Evolutionary conservation across 257 asterid genomes (phyloP).

Genomic region (Plantago ovata): DNA sequence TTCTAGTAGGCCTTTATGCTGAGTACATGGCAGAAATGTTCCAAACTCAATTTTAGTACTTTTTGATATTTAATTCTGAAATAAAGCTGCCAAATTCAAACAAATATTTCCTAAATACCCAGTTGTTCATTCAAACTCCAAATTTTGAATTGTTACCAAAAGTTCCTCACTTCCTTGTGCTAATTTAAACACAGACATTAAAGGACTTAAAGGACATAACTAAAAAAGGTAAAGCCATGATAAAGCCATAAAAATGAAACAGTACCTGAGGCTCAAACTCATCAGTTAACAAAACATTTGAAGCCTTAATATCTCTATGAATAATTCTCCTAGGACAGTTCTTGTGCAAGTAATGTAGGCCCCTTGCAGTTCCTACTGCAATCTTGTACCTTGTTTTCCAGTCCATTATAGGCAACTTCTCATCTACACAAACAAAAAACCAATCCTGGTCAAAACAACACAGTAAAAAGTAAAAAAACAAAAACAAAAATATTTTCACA

Average conservation of each 20-base stretch:
- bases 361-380: conserved; percentile 82
- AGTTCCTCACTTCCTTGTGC: not conserved
- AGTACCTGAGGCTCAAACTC: conserved; percentile 90
- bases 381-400: conserved; percentile 89
- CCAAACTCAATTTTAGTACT: too few species aligned
- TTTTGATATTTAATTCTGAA: too few species aligned
- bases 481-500: not conserved
- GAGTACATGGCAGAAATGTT: too few species aligned
- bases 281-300: conserved; percentile 58
- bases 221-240: not conserved
- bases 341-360: conserved; percentile 85
- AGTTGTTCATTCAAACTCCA: too few species aligned
- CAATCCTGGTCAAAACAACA: too few species aligned
- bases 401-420: conserved; percentile 51
- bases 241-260: not conserved
- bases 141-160: not conserved
- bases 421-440: conserved; percentile 40
- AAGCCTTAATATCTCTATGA: conserved; percentile 85
- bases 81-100: too few species aligned
- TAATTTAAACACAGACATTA: not conserved
- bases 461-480: too few species aligned
- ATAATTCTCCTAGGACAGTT: conserved; percentile 88
- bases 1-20: too few species aligned
- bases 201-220: not conserved
- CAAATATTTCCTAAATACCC: too few species aligned